These are phyloP conservation scores for Kazachstania viticola DNA, from an alignment of 805 yeast genomes.

Conservation along the genomic window DNA sequence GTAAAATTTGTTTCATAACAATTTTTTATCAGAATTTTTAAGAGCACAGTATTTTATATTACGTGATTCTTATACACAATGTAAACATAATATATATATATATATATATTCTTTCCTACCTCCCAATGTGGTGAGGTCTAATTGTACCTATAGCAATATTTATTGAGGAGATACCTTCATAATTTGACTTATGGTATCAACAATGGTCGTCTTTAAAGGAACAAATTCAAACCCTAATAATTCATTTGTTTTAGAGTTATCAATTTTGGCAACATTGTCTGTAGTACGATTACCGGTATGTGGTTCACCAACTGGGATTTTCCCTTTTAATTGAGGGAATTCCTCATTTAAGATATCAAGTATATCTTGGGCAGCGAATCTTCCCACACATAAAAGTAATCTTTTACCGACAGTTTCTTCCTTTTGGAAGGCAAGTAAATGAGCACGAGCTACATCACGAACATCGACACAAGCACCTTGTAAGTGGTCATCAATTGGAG, in stretches of 20 bases:
- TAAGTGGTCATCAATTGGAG: conserved; percentile 18
- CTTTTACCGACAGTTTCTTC: conserved; percentile 27
- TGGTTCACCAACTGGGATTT: conserved; percentile 34
- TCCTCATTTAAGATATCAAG: conserved; percentile 25
- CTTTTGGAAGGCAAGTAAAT: conserved; percentile 37
- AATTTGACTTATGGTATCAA: conserved; percentile 17
- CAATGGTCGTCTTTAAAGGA: conserved; percentile 9
- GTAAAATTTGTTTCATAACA: too few relatives aligned
- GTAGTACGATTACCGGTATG: conserved; percentile 5
- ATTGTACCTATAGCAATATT: too few relatives aligned
- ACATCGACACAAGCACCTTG: conserved; percentile 32
- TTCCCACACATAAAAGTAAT: conserved; percentile 18
- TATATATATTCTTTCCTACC: too few relatives aligned
- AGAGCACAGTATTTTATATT: too few relatives aligned
- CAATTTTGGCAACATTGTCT: conserved; percentile 1
- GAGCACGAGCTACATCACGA: conserved; percentile 52
- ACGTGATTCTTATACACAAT: too few relatives aligned
- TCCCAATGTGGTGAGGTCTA: too few relatives aligned
- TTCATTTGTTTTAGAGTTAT: conserved; percentile 11
- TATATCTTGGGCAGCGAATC: conserved; percentile 20
- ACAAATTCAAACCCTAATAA: conserved; percentile 14
- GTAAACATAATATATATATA: too few relatives aligned
- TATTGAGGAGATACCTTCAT: too few relatives aligned
- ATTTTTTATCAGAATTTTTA: too few relatives aligned
- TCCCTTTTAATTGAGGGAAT: conserved; percentile 34